Conservation (phyloP, 1,139 yeast genomes). For the Diutina neorugosa region DNA sequence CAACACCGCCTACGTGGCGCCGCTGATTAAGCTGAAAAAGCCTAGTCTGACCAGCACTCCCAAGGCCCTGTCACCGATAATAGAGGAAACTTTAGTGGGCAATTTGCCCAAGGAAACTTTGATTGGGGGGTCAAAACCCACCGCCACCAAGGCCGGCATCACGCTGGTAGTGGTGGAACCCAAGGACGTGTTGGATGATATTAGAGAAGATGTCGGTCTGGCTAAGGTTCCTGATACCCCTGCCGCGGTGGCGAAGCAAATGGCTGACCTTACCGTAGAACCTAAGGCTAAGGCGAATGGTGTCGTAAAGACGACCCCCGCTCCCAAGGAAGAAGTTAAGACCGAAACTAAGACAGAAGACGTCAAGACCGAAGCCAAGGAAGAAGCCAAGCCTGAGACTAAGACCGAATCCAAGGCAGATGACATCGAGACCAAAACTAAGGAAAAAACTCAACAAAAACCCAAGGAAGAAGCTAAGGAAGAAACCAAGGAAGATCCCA, state of each 20-base stretch:
- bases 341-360: conserved; percentile 6
- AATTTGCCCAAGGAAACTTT: conserved; percentile 31
- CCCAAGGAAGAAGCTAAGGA: conserved; percentile 4
- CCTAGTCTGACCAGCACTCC: conserved; percentile 7
- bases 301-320: not conserved
- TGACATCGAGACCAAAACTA: conserved; percentile 6
- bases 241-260: not conserved
- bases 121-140: conserved; percentile 16
- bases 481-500: conserved; percentile 5
- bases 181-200: too few species aligned
- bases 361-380: conserved; percentile 4
- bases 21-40: conserved; percentile 20
- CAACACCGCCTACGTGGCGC: conserved; percentile 27
- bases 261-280: not conserved
- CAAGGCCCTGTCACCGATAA: conserved; percentile 7
- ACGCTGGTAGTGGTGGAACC: not conserved
- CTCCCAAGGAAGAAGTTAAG: conserved; percentile 6
- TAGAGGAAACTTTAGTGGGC: conserved; percentile 8
- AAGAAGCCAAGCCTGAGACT: conserved; percentile 6
- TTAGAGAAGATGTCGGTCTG: not conserved
- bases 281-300: not conserved
- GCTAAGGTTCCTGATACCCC: not conserved
- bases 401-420: conserved; percentile 6
- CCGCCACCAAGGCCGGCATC: not conserved
- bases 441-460: conserved; percentile 6